These are phyloP conservation scores for Danielia reshetovae DNA, from an alignment of 805 yeast species.

Conservation along the genomic window DNA sequence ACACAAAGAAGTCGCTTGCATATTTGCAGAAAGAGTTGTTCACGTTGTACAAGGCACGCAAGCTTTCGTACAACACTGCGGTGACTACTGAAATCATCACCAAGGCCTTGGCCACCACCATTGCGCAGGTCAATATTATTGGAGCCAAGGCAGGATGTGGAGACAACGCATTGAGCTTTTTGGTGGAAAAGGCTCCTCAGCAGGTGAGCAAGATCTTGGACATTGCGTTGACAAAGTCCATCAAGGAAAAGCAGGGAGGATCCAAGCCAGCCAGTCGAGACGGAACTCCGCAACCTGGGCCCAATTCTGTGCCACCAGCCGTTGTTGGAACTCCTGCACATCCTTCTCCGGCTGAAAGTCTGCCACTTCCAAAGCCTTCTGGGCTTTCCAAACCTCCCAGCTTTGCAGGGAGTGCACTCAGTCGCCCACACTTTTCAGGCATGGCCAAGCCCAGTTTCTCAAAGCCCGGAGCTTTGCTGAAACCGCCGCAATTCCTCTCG, in stretches of 20 bases:
- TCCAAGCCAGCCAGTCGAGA: slow-evolving; percentile 17
- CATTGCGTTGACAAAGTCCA: slow-evolving; percentile 77
- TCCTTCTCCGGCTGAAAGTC: not conserved
- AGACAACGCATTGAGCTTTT: slow-evolving; percentile 71
- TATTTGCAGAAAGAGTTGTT: slow-evolving; percentile 85
- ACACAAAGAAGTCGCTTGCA: slow-evolving; percentile 70
- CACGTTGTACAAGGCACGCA: slow-evolving; percentile 71
- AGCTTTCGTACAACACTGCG: slow-evolving; percentile 66
- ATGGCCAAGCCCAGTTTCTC: slow-evolving; percentile 23
- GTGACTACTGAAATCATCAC: slow-evolving; percentile 82
- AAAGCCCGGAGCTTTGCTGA: slow-evolving; percentile 29
- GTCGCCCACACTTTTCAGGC: slow-evolving; percentile 24
- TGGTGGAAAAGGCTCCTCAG: slow-evolving; percentile 77
- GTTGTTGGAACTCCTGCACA: too few relatives aligned
- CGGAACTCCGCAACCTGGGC: slow-evolving; percentile 11
- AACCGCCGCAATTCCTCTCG: slow-evolving; percentile 37
- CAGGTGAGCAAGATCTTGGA: slow-evolving; percentile 76
- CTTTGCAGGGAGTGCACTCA: slow-evolving; percentile 17
- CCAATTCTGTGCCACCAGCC: too few relatives aligned
- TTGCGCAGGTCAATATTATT: slow-evolving; percentile 83
- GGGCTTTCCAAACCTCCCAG: slow-evolving; percentile 25
- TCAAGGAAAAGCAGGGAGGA: slow-evolving; percentile 40
- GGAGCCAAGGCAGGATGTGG: slow-evolving; percentile 81
- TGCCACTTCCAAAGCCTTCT: slow-evolving; percentile 1
- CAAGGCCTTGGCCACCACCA: slow-evolving; percentile 88